These are phyloP conservation scores for Trichoderma parareesei DNA, from an alignment of 495 filamentous ascomycete species.

Conservation along the genomic window DNA sequence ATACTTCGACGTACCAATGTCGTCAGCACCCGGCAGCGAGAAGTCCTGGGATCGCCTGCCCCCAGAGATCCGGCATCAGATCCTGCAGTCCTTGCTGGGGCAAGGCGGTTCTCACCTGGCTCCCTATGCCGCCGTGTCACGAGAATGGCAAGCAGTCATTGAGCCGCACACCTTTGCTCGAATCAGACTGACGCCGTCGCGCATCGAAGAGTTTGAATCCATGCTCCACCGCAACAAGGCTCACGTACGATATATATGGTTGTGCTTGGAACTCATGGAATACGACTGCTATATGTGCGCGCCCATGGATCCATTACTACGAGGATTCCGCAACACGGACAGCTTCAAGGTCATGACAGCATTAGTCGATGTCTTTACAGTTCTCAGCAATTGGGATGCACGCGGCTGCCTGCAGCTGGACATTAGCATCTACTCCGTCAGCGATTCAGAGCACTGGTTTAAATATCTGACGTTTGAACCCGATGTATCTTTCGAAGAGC, in stretches of 20 bases:
- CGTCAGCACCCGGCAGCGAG: too few species aligned
- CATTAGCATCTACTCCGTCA: conserved; percentile 32
- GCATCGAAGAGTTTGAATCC: neutral
- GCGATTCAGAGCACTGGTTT: conserved; percentile 30
- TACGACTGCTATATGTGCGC: conserved; percentile 5
- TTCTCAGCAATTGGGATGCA: conserved; percentile 29
- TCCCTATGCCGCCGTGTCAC: too few species aligned
- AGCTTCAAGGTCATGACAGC: neutral
- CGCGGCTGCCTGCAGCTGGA: conserved; percentile 28
- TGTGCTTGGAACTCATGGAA: conserved; percentile 6
- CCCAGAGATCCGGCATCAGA: too few species aligned
- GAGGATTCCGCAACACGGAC: neutral
- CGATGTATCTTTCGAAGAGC: conserved; percentile 13
- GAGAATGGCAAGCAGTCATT: conserved; percentile 11
- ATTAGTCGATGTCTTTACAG: neutral
- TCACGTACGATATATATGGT: conserved; percentile 9
- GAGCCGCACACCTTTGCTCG: conserved; percentile 9
- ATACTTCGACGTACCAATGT: too few species aligned
- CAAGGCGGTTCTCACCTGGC: too few species aligned
- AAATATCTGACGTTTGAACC: conserved; percentile 24
- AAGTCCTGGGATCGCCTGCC: too few species aligned
- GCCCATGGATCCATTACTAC: neutral
- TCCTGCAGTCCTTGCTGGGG: too few species aligned
- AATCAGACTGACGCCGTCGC: neutral
- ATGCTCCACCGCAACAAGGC: conserved; percentile 8